Evolutionary conservation across 2,329 filamentous ascomycete genomes (phyloP), one percentile per base, ranked within the genome.

Genomic region (Claviceps paspali): DNA sequence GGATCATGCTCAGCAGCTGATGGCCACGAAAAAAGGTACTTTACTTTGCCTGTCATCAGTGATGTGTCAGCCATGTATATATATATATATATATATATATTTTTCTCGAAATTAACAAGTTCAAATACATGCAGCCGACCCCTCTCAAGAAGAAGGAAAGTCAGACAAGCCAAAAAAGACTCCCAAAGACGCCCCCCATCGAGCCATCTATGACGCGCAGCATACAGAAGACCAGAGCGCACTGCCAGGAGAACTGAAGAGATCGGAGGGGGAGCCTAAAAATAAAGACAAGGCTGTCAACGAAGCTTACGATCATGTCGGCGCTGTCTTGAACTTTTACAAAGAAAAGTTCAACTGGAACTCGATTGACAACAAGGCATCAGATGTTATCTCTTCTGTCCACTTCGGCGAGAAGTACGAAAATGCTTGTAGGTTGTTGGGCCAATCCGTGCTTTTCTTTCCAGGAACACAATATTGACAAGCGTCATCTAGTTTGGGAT

Each of bases 281-380:
- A 43, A 50, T 33, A 49, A 53, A 30, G 65, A 70, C 41, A 52
- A 60, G 37, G 51, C 57, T 14, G 65, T 57, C 43, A 68, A 70
- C 42, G 56, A 67, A 35, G 64, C 62, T 1, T 70, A 58, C 41
- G 64, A 70, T 45, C 69, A 68, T 34, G 57, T 67, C 0, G 66
- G 67, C 19, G 51, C 52, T 8, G 67, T 70, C 1, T 53, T 68
- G 29, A 51, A 62, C 17, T 70, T 72, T 46, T 73, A 68, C 54
- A 54, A 56, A 35, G 54, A 65, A 9, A 52, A 61, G 24, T 71
- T 70, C 45, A 49, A 58, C 28, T 70, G 67, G 61, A 55, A 64
- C 21, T 70, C 65, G 0, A 63, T 72, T 38, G 64, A 73, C 51
- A 64, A 69, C 53, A 55, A 61, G 34, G 64, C 65, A 41, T 55